Evolutionary conservation across 148 eudicot species (phyloP).

Genomic region (Silene conica): DNA sequence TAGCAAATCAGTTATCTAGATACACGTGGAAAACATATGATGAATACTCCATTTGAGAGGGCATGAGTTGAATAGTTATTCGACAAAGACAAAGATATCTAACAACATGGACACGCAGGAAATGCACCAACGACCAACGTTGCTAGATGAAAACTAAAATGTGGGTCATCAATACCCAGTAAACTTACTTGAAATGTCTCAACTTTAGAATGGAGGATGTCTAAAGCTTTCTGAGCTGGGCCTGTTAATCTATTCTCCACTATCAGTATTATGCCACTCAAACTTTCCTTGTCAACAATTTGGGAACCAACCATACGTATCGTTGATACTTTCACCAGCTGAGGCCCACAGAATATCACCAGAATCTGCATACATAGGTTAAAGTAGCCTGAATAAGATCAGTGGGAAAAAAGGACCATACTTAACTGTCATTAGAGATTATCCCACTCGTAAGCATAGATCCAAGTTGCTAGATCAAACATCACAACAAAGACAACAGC

Average conservation of each 20-base stretch:
- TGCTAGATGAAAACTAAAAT: background rate
- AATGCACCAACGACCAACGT: background rate
- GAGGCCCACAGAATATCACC: slow-evolving; percentile 61
- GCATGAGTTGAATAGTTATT: background rate
- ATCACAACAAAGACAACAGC: background rate
- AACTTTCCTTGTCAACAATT: slow-evolving; percentile 57
- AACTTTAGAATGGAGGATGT: slow-evolving; percentile 56
- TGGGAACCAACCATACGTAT: slow-evolving; percentile 49
- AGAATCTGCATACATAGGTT: slow-evolving; percentile 45
- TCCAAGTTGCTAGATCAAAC: slow-evolving; percentile 2
- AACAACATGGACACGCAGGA: background rate
- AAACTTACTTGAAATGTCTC: slow-evolving; percentile 80
- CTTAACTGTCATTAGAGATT: background rate
- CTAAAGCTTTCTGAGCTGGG: slow-evolving; percentile 71
- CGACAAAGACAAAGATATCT: background rate
- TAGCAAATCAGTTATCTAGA: slow-evolving; percentile 86
- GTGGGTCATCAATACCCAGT: background rate
- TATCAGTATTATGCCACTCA: slow-evolving; percentile 61
- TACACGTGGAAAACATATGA: slow-evolving; percentile 2
- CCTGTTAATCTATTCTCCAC: slow-evolving; percentile 64
- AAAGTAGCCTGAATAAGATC: background rate
- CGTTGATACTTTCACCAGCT: slow-evolving; percentile 48
- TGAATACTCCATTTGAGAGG: background rate
- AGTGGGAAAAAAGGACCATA: background rate
- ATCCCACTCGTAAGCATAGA: background rate